Conservation (phyloP, 176 grass and related monocot genomes). For the Musa schizocarpa region DNA sequence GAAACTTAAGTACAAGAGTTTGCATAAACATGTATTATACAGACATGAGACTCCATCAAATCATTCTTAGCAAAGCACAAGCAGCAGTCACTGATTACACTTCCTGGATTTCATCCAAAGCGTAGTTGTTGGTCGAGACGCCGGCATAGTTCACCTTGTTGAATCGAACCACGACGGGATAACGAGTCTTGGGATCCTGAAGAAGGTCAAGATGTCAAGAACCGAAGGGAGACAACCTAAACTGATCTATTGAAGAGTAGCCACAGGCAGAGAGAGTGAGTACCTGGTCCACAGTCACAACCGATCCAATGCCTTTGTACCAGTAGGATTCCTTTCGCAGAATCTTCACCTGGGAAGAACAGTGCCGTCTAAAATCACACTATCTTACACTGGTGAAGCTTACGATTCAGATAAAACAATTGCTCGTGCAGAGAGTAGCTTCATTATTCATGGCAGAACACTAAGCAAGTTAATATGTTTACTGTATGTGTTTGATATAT, state of each 20-base stretch:
- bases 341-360: not conserved
- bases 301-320: constrained; percentile 5
- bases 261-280: not conserved
- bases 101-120: constrained; percentile 2
- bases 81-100: not conserved
- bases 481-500: no score
- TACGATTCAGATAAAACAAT: no score
- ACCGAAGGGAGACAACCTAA: no score
- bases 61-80: not conserved
- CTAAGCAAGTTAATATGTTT: no score
- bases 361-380: not conserved
- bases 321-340: constrained; percentile 11
- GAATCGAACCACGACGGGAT: constrained; percentile 7
- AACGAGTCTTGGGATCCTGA: constrained; percentile 7
- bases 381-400: no score
- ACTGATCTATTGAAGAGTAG: not conserved
- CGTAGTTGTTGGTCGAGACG: constrained; percentile 12
- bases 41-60: not conserved
- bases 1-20: not conserved
- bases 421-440: no score
- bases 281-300: constrained; percentile 9
- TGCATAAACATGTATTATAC: not conserved
- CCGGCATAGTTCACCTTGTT: constrained; percentile 6
- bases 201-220: not conserved
- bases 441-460: no score